These are phyloP conservation scores for Vanrija pseudolonga DNA, from an alignment of 1,284 basidiomycete species.

Conservation along the genomic window DNA sequence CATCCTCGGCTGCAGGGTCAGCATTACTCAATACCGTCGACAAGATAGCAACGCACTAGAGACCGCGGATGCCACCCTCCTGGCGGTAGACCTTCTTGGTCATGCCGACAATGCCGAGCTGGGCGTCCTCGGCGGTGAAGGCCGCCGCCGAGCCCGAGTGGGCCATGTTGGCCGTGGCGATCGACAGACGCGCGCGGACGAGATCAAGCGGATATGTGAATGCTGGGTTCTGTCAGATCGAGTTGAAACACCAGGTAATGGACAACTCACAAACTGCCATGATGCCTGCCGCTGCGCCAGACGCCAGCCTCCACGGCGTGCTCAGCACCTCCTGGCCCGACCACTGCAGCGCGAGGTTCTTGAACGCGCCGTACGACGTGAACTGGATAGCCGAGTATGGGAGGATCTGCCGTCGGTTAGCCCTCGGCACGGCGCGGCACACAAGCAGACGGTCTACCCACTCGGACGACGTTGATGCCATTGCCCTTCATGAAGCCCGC, in stretches of 20 bases:
- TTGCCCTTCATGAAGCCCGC: slow-evolving; percentile 79
- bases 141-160: slow-evolving; percentile 12
- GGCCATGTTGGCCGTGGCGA: slow-evolving; percentile 63
- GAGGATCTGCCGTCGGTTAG: slow-evolving; percentile 32
- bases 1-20: slow-evolving; percentile 56
- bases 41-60: slow-evolving; percentile 62
- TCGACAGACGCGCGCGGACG: slow-evolving; percentile 85
- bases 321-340: slow-evolving; percentile 67
- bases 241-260: background rate
- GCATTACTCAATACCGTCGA: background rate
- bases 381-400: slow-evolving; percentile 81
- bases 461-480: slow-evolving; percentile 84
- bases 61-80: slow-evolving; percentile 79
- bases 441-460: slow-evolving; percentile 28
- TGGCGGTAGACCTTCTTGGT: slow-evolving; percentile 81
- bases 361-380: slow-evolving; percentile 76
- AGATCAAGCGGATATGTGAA: slow-evolving; percentile 93
- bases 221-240: slow-evolving; percentile 2
- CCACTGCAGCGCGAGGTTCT: slow-evolving; percentile 58
- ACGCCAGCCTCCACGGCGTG: slow-evolving; percentile 72
- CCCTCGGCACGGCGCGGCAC: too few species aligned
- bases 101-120: slow-evolving; percentile 80
- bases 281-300: slow-evolving; percentile 85
- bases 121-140: slow-evolving; percentile 39
- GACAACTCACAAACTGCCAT: slow-evolving; percentile 70